Conservation (phyloP, 106 monocot species). For the Platanthera guangdongensis region DNA sequence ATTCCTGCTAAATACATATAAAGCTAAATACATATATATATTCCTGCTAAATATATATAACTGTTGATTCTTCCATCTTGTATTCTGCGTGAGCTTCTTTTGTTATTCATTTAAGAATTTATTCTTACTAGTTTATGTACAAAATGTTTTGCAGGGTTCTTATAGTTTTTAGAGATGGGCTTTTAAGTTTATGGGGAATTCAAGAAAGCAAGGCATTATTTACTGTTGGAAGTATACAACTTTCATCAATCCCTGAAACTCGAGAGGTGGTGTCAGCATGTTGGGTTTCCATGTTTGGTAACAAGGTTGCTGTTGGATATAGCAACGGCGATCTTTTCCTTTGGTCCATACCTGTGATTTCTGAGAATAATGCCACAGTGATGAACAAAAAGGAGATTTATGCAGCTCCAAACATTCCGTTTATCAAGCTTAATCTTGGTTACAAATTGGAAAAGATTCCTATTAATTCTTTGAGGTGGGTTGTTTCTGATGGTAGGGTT, state of each 20-base stretch:
- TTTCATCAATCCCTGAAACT: constrained; percentile 28
- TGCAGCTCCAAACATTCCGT: constrained; percentile 39
- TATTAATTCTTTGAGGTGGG: constrained; percentile 56
- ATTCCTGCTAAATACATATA: not conserved
- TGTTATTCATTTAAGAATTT: constrained; percentile 1
- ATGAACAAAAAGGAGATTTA: constrained; percentile 16
- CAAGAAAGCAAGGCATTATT: constrained; percentile 46
- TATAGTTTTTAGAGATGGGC: constrained; percentile 67
- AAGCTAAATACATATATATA: too few relatives aligned
- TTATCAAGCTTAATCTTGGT: constrained; percentile 80
- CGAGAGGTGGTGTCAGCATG: constrained; percentile 56
- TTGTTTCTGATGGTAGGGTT: constrained; percentile 34
- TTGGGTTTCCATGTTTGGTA: constrained; percentile 68
- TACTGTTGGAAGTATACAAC: constrained; percentile 40
- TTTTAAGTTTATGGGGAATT: constrained; percentile 66
- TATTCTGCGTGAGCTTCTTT: not conserved
- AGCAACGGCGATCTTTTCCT: constrained; percentile 69
- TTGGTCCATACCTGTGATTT: constrained; percentile 47
- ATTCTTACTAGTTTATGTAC: not conserved
- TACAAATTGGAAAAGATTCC: constrained; percentile 74
- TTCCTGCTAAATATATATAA: not conserved
- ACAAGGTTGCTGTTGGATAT: constrained; percentile 74
- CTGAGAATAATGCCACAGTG: constrained; percentile 16
- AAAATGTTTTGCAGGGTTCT: constrained; percentile 42
- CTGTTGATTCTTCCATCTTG: not conserved